Base-by-base conservation (phyloP, 805 yeast genomes). In the Ogataea trehaloabstinens region DNA sequence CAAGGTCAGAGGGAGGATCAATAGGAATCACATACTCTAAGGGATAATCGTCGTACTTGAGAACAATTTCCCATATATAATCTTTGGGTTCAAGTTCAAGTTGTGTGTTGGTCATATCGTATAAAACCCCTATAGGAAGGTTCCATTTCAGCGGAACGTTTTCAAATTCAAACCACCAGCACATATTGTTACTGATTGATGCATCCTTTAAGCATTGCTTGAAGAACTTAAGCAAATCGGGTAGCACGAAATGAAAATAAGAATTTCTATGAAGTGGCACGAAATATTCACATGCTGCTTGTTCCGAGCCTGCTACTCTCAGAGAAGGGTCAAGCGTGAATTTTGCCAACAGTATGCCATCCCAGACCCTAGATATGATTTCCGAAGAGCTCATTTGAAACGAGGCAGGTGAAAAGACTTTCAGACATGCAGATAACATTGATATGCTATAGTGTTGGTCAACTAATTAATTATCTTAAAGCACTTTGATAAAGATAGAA, bases 141-240 rank as follows among this genome's bases (percentile, higher is more conserved):
- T 84, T 78, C 95, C 96, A 88, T 35, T 73, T 70, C 21, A 89
- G 45, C 0, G 93, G 88, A 2, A 70, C 78, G 4, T 64, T 71
- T 22, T 80, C 82, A 53, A 67, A 73, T 45, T 78, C 87, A 24
- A 87, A 67, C 95, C 95, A 88, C 63, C 80, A 68, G 4, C 44
- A 31, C 15, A 48, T 41, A 6, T 37, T 17, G 0, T 52, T 42
- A 2, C 41, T 22, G 33, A 46, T 29, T 5, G 40, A 43, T 3
- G 53, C 54, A 19, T 61, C 58, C 20, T 45, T 47, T 19, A 64
- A 35, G 25, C 40, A 40, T 4, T 64, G 54, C 24, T 57, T 49
- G 40, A 78, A 73, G 51, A 61, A 74, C 0, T 42, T 41, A 3
- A 69, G 49, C 0, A 80, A 57, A 6, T 46, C 45, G 0, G 62